These are phyloP conservation scores for Stephanodiscus minutulus DNA, from an alignment of 108 stramenopile species.

Conservation along the genomic window DNA sequence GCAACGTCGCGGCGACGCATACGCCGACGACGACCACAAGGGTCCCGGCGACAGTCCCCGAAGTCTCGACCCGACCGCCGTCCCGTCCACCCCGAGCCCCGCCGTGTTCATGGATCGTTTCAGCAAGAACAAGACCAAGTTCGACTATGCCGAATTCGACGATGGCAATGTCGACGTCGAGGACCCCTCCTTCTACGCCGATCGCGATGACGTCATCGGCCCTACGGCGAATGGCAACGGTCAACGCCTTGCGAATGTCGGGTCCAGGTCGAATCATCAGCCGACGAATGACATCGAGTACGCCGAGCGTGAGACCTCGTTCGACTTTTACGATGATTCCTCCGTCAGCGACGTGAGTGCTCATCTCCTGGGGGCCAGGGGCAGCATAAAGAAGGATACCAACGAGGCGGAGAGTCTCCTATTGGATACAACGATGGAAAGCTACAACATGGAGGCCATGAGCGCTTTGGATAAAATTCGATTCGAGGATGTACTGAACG, in stretches of 20 bases:
- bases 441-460: constrained; percentile 43
- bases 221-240: not conserved
- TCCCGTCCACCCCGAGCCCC: constrained; percentile 32
- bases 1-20: constrained; percentile 12
- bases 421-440: constrained; percentile 36
- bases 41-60: constrained; percentile 14
- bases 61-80: constrained; percentile 19
- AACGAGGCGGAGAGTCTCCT: constrained; percentile 16
- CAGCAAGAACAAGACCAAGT: constrained; percentile 35
- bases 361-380: constrained; percentile 31
- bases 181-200: not conserved
- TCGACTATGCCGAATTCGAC: constrained; percentile 42
- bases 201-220: not conserved
- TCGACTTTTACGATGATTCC: constrained; percentile 33
- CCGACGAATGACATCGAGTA: constrained; percentile 31
- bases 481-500: constrained; percentile 33
- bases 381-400: not conserved
- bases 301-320: constrained; percentile 10
- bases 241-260: not conserved
- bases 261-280: not conserved
- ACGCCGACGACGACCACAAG: constrained; percentile 11
- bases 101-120: constrained; percentile 18
- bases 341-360: constrained; percentile 48
- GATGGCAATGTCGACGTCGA: constrained; percentile 15
- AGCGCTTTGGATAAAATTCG: constrained; percentile 30